These are phyloP conservation scores for Aureobasidium uvarum DNA, from an alignment of 2,329 filamentous ascomycete genomes.

Conservation along the genomic window DNA sequence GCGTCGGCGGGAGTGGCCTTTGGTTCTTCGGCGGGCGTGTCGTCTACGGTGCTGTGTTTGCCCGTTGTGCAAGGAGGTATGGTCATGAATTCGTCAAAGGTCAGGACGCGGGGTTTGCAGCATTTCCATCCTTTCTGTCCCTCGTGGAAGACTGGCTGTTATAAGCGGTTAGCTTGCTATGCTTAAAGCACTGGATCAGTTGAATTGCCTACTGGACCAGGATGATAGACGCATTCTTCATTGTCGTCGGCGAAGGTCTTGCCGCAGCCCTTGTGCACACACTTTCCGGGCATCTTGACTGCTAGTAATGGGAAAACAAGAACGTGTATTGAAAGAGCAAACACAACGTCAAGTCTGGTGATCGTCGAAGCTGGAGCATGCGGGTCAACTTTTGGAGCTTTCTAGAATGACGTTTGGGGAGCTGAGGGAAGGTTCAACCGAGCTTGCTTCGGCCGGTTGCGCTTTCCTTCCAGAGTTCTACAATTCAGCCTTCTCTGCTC, in stretches of 20 bases:
- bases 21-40: conserved; percentile 49
- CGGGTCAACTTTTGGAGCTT: conserved; percentile 26
- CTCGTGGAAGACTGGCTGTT: conserved; percentile 82
- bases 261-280: conserved; percentile 93
- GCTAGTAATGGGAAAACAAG: neutral
- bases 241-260: conserved; percentile 80
- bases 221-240: conserved; percentile 87
- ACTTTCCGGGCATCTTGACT: conserved; percentile 71
- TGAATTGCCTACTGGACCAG: conserved; percentile 52
- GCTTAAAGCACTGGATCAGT: neutral
- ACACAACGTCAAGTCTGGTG: neutral
- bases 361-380: conserved; percentile 19
- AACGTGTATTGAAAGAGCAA: neutral
- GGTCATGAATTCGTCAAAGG: conserved; percentile 94
- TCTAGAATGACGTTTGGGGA: conserved; percentile 21
- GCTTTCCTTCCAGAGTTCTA: neutral
- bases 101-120: conserved; percentile 94
- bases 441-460: neutral
- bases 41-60: conserved; percentile 86
- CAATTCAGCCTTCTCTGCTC: neutral
- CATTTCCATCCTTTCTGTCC: conserved; percentile 99
- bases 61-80: conserved; percentile 92
- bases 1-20: conserved; percentile 29
- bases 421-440: neutral
- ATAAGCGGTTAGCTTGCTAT: conserved; percentile 26